Base-by-base conservation (phyloP, 2,329 filamentous ascomycete species). In the Colletotrichum musae region DNA sequence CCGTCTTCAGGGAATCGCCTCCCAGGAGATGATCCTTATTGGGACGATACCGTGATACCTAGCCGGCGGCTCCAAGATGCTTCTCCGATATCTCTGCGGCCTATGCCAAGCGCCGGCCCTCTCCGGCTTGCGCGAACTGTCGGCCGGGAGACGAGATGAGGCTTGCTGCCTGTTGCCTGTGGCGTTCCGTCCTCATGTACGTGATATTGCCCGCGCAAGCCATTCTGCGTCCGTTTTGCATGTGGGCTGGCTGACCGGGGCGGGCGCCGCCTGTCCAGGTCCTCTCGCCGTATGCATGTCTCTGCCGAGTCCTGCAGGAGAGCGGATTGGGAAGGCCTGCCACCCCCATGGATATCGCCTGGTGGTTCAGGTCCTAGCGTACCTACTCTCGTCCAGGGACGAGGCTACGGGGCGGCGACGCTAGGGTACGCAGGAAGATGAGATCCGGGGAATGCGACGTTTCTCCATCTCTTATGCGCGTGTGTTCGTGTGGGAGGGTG, bases 391-490 rank as follows among this genome's bases (percentile, higher is more conserved):
- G 45, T 43, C 21, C 39, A 54, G 54, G 57, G 21, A 56, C 28
- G 48, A 59, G 53, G 48, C 65, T 54, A 41, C 10, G 13, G 62
- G 66, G 51, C 24, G 18, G 12, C 24, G 16, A 45, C 62, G 28
- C 66, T 69, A 69, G 66, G 66, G 43, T 60, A 66, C 56, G 66
- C 62, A 60, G 66, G 66, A 64, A 52, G 62, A 66, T 47, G 13
- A 32, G 62, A 66, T 69, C 66, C 66, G 66, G 66, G 66, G 66
- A 69, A 69, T 69, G 66, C 21, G 52, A 45, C 59, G 26, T 36
- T 12, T 28, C 7, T 21, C 9, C 36, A 51, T 54, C 24, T 57
- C 24, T 6, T 28, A 21, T 15, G 9, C 53, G 58, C 45, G 10
- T 24, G 43, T 50, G 21, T 48, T 52, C 47, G 10, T 53, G 2